phyloP scores from a whole-genome alignment of 1,139 yeast genomes.

The Blastobotrys elegans region DNA sequence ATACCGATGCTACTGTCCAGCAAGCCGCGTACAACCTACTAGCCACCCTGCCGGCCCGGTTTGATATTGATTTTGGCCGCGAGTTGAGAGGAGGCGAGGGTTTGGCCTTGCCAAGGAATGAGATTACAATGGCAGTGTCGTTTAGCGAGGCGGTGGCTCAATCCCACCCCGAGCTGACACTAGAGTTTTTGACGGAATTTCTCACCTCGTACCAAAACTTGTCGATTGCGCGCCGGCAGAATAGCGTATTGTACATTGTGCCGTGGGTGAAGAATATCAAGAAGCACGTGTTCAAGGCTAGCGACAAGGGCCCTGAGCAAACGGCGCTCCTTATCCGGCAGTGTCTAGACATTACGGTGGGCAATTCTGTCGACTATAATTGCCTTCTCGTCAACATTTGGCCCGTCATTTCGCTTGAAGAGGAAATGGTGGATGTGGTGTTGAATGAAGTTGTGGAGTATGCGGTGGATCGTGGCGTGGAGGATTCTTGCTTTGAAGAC shows the following conservation, averaged over 20 bases:
- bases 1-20: constrained; percentile 54
- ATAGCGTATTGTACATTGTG: constrained; percentile 53
- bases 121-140: constrained; percentile 57
- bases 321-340: constrained; percentile 59
- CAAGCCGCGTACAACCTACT: constrained; percentile 60
- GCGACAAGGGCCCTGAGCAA: constrained; percentile 53
- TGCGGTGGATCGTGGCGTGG: constrained; percentile 71
- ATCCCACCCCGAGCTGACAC: constrained; percentile 56
- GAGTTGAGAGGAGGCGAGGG: constrained; percentile 54
- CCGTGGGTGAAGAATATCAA: constrained; percentile 79
- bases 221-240: constrained; percentile 34
- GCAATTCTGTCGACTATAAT: constrained; percentile 39
- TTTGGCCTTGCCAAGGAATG: constrained; percentile 68
- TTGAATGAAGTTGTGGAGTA: constrained; percentile 65
- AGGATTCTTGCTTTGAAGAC: constrained; percentile 46
- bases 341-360: constrained; percentile 54
- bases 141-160: constrained; percentile 56
- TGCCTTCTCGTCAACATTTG: constrained; percentile 61
- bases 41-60: constrained; percentile 58
- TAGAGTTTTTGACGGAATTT: constrained; percentile 56
- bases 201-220: constrained; percentile 50
- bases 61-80: constrained; percentile 57
- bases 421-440: constrained; percentile 51
- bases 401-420: constrained; percentile 62
- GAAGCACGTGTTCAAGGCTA: constrained; percentile 45